Evolutionary conservation across 805 yeast species (phyloP).

Genomic region (Spathaspora arborariae): DNA sequence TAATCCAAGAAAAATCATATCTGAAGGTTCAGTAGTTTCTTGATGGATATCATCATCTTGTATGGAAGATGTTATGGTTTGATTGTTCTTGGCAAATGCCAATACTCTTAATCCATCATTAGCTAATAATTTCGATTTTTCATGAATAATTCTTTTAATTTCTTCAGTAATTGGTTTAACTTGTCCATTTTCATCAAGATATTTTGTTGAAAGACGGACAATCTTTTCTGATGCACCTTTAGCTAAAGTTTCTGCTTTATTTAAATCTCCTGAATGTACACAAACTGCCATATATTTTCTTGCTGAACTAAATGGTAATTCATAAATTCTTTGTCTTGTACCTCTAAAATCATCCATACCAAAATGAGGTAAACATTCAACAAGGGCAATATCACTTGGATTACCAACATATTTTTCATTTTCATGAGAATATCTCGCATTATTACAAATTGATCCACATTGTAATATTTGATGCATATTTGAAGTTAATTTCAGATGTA

Average conservation of each 20-base stretch:
- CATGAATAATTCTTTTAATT: constrained; percentile 43
- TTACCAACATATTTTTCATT: constrained; percentile 77
- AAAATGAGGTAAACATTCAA: constrained; percentile 69
- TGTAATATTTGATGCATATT: constrained; percentile 57
- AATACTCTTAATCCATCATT: constrained; percentile 81
- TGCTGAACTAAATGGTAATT: constrained; percentile 78
- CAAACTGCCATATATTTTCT: constrained; percentile 91
- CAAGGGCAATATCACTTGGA: constrained; percentile 90
- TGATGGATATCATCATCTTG: constrained; percentile 21
- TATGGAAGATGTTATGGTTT: constrained; percentile 21
- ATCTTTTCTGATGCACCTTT: constrained; percentile 91
- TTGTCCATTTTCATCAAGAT: constrained; percentile 56
- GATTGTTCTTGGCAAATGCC: constrained; percentile 62
- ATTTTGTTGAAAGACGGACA: constrained; percentile 56
- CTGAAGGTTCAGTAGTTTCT: constrained; percentile 41
- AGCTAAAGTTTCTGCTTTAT: constrained; percentile 57
- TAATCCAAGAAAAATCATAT: constrained; percentile 76
- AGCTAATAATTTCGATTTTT: constrained; percentile 65
- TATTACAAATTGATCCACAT: constrained; percentile 72
- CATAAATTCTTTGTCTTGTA: constrained; percentile 56
- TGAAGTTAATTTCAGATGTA: constrained; percentile 44
- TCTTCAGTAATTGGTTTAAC: constrained; percentile 54
- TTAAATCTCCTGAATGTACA: constrained; percentile 54
- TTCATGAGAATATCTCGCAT: constrained; percentile 65
- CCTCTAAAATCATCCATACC: constrained; percentile 69